Evolutionary conservation across 2,329 filamentous ascomycete species (phyloP).

Genomic region (Cercospora berteroae): DNA sequence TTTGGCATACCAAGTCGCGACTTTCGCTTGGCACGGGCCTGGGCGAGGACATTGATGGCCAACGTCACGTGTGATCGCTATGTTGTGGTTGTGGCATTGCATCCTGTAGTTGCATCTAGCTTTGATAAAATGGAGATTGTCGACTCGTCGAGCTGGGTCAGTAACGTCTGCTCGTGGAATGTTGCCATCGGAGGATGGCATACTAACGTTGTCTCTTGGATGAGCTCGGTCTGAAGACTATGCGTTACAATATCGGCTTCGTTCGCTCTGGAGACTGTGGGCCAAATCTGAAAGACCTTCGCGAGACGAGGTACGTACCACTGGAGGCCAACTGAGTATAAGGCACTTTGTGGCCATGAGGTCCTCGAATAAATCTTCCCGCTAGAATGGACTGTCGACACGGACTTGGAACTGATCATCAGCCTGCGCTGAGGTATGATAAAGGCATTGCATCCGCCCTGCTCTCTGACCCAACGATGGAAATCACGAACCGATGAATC

Average conservation of each 20-base stretch:
- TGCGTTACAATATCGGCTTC: neutral
- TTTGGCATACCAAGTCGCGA: slow-evolving; percentile 1
- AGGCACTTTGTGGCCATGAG: neutral
- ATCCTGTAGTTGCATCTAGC: neutral
- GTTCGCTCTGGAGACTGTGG: neutral
- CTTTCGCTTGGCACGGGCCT: neutral
- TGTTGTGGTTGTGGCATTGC: neutral
- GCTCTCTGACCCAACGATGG: neutral
- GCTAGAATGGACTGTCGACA: neutral
- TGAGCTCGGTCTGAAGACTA: neutral
- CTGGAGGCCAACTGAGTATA: neutral
- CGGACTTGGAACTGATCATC: neutral
- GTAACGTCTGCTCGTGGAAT: neutral
- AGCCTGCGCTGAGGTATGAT: neutral
- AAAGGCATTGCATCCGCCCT: neutral
- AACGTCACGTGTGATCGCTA: neutral
- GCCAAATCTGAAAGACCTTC: neutral
- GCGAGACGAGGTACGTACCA: neutral
- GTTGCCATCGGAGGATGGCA: neutral
- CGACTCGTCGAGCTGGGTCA: neutral
- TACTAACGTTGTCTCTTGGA: neutral
- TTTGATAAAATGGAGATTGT: neutral
- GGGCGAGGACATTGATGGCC: neutral
- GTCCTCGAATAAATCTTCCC: neutral
- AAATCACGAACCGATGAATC: neutral